Evolutionary conservation across 2,329 filamentous ascomycete genomes (phyloP).

Genomic region (Lojkania enalia): DNA sequence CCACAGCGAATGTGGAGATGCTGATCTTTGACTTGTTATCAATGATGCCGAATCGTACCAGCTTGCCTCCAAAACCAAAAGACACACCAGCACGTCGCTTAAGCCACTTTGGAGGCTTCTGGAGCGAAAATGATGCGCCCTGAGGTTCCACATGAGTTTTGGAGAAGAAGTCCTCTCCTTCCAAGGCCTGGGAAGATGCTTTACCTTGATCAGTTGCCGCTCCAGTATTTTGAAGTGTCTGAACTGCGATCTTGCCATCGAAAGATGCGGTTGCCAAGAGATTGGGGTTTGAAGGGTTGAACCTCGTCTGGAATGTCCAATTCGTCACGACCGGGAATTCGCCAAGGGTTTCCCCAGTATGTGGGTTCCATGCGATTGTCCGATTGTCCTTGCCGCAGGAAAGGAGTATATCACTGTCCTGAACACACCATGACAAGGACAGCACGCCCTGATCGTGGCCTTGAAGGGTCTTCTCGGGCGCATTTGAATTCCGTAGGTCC

Average conservation of each 20-base stretch:
- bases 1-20: conserved; percentile 86
- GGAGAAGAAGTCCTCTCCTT: conserved; percentile 95
- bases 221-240: conserved; percentile 93
- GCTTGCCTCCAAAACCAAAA: conserved; percentile 94
- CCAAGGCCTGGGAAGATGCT: conserved; percentile 63
- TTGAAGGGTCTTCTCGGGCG: conserved; percentile 82
- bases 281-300: conserved; percentile 90
- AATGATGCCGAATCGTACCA: conserved; percentile 74
- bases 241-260: conserved; percentile 91
- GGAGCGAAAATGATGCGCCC: conserved; percentile 82
- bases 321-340: conserved; percentile 98
- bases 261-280: conserved; percentile 95
- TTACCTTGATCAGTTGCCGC: conserved; percentile 67
- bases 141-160: conserved; percentile 91
- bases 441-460: conserved; percentile 95
- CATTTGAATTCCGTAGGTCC: conserved; percentile 95
- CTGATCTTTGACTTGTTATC: conserved; percentile 75
- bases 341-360: conserved; percentile 82
- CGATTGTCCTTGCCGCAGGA: conserved; percentile 97
- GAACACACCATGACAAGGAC: conserved; percentile 91
- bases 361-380: conserved; percentile 94
- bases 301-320: conserved; percentile 95
- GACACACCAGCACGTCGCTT: conserved; percentile 82
- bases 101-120: conserved; percentile 87
- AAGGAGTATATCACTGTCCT: conserved; percentile 85